Base-by-base conservation (phyloP, 2,329 filamentous ascomycete genomes). In the Achaetomium macrosporum region DNA sequence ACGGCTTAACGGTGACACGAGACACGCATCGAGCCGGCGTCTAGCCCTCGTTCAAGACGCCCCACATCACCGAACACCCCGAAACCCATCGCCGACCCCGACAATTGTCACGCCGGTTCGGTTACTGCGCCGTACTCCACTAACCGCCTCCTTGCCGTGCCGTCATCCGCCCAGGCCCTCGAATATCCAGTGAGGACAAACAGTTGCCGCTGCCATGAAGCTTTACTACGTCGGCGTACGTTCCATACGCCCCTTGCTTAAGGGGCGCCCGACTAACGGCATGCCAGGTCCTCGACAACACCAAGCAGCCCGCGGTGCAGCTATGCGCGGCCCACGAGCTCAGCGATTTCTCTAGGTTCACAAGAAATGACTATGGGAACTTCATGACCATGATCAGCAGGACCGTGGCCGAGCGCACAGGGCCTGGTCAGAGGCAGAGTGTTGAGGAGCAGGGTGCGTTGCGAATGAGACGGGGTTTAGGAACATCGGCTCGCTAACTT, bases 301-400 rank as follows among this genome's bases (percentile, higher is more conserved):
- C 53, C 44, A 58, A 60, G 54, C 49, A 56, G 55, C 63, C 61
- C 16, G 61, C 61, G 6, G 16, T 59, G 29, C 55, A 60, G 51
- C 59, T 63, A 35, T 58, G 53, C 54, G 64, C 57, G 50, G 58
- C 62, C 30, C 54, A 61, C 55, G 63, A 66, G 58, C 64, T 65
- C 33, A 61, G 59, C 57, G 59, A 62, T 36, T 63, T 59, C 39
- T 61, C 59, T 3, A 44, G 61, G 15, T 63, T 61, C 36, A 63
- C 61, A 29, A 43, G 57, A 44, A 55, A 63, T 76, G 76, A 66
- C 76, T 82, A 68, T 71, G 71, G 64, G 76, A 85, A 70, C 59
- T 84, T 95, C 77, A 88, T 95, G 84, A 87, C 83, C 52, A 76
- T 96, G 64, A 92, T 95, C 74, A 82, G 83, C 70, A 89, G 89